These are phyloP conservation scores for Saccharomyces hybrid DNA, from an alignment of 1,139 yeast genomes.

Conservation along the genomic window DNA sequence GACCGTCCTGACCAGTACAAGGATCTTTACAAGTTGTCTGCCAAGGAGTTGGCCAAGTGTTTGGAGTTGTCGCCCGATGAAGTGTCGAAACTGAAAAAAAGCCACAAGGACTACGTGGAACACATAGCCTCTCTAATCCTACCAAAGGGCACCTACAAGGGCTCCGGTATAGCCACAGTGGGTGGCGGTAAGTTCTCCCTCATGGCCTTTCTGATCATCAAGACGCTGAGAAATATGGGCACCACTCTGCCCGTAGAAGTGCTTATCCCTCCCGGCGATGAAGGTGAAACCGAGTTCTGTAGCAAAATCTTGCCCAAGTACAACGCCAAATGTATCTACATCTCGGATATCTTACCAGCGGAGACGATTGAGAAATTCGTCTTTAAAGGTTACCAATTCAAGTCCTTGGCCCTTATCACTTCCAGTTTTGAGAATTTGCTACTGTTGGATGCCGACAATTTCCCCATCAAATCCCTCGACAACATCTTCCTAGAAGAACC, in stretches of 20 bases:
- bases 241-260: conserved; percentile 70
- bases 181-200: conserved; percentile 80
- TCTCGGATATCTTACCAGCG: conserved; percentile 51
- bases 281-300: conserved; percentile 65
- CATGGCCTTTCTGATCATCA: conserved; percentile 58
- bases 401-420: conserved; percentile 64
- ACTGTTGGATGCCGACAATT: conserved; percentile 69
- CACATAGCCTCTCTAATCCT: conserved; percentile 41
- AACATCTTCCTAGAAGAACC: conserved; percentile 48
- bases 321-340: conserved; percentile 60
- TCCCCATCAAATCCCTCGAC: conserved; percentile 57
- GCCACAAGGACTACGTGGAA: conserved; percentile 49
- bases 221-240: conserved; percentile 56
- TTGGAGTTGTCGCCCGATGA: conserved; percentile 42
- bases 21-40: conserved; percentile 22
- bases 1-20: conserved; percentile 19
- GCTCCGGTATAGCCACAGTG: conserved; percentile 73
- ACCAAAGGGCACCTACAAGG: conserved; percentile 44
- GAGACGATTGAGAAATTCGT: conserved; percentile 39
- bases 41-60: conserved; percentile 22
- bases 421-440: conserved; percentile 74
- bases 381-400: conserved; percentile 72
- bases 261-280: conserved; percentile 56
- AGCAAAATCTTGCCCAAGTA: conserved; percentile 54
- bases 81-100: conserved; percentile 39